These are phyloP conservation scores for Hygrophoropsis aurantiaca DNA, from an alignment of 768 basidiomycete species.

Conservation along the genomic window DNA sequence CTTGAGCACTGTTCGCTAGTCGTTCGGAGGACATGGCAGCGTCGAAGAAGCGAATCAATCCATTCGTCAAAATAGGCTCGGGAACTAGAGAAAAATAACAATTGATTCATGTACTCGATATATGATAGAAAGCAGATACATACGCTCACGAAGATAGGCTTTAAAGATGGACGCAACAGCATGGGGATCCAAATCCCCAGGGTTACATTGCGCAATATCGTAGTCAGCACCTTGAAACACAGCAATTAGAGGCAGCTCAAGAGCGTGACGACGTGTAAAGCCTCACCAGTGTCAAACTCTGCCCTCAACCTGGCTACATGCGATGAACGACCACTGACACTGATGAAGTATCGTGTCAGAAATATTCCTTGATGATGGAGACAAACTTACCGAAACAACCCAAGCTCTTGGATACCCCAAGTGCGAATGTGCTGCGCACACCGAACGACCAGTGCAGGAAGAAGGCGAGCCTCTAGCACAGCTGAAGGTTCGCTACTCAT, in stretches of 20 bases:
- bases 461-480: constrained; percentile 45
- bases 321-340: constrained; percentile 80
- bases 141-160: constrained; percentile 88
- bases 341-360: constrained; percentile 30
- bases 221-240: constrained; percentile 74
- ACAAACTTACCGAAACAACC: constrained; percentile 73
- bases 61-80: constrained; percentile 77
- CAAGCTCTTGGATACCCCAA: constrained; percentile 87
- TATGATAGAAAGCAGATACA: constrained; percentile 33
- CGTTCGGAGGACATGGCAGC: constrained; percentile 63
- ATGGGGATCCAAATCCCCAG: constrained; percentile 91
- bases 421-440: constrained; percentile 79
- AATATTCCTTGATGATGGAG: not conserved
- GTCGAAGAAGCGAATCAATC: constrained; percentile 75
- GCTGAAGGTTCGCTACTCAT: constrained; percentile 18
- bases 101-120: constrained; percentile 4
- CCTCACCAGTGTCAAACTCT: constrained; percentile 78
- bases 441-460: constrained; percentile 78
- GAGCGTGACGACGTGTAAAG: not conserved
- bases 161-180: constrained; percentile 93
- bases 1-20: constrained; percentile 27
- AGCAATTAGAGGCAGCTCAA: constrained; percentile 7
- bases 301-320: constrained; percentile 73
- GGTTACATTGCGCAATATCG: constrained; percentile 73
- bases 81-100: constrained; percentile 59